These are phyloP conservation scores for Metschnikowia corniflorae DNA, from an alignment of 805 yeast species.

Conservation along the genomic window DNA sequence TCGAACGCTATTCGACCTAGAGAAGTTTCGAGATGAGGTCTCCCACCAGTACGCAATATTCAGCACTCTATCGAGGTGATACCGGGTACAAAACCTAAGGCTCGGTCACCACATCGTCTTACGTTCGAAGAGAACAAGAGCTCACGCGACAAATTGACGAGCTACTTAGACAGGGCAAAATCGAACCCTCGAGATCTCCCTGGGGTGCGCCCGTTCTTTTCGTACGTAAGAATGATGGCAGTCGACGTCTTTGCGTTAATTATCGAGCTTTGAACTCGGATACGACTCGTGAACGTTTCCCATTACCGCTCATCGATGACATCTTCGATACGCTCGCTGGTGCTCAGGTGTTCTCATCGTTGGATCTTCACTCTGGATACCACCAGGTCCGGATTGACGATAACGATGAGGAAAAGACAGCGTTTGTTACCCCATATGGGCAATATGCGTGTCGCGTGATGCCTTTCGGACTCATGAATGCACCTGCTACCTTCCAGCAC, in stretches of 20 bases:
- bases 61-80: constrained; percentile 3
- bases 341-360: constrained; percentile 6
- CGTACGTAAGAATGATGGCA: constrained; percentile 7
- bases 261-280: constrained; percentile 7
- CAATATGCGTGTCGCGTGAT: constrained; percentile 10
- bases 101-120: constrained; percentile 2
- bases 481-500: constrained; percentile 8
- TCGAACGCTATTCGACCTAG: no score
- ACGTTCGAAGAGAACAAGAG: constrained; percentile 2
- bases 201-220: constrained; percentile 8
- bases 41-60: not conserved
- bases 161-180: constrained; percentile 1
- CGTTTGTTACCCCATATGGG: constrained; percentile 10
- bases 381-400: constrained; percentile 7
- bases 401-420: constrained; percentile 5
- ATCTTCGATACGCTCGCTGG: constrained; percentile 5
- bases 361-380: constrained; percentile 8
- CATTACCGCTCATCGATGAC: constrained; percentile 8
- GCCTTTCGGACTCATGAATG: constrained; percentile 10
- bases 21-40: no score
- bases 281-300: constrained; percentile 6
- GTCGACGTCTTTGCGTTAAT: constrained; percentile 5
- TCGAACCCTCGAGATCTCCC: constrained; percentile 5
- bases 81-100: not conserved
- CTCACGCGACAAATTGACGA: constrained; percentile 3